These are phyloP conservation scores for Lithospermum erythrorhizon DNA, from an alignment of 257 asterid genomes.

Conservation along the genomic window DNA sequence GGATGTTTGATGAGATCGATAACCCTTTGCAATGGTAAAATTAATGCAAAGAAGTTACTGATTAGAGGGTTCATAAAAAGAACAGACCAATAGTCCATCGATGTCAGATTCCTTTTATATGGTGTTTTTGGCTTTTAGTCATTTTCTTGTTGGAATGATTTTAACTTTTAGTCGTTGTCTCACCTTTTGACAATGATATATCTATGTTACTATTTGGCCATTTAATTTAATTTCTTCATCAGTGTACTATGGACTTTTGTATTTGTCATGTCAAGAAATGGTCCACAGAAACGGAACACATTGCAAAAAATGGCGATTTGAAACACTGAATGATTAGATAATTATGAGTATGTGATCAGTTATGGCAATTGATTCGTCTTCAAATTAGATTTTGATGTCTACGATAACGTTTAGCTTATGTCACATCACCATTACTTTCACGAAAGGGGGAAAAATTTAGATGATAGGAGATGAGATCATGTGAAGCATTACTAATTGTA, in stretches of 20 bases:
- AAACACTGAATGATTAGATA: background rate
- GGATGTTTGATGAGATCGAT: conserved; percentile 3
- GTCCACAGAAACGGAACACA: too few species aligned
- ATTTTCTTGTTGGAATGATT: background rate
- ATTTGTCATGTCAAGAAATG: conserved; percentile 32
- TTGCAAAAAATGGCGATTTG: background rate
- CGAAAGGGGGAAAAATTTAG: too few species aligned
- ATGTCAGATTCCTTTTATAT: conserved; percentile 33
- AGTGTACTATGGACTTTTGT: conserved; percentile 34
- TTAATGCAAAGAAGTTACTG: conserved; percentile 14
- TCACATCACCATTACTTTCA: too few species aligned
- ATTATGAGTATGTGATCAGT: too few species aligned
- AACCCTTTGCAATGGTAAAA: background rate
- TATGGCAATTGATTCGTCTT: too few species aligned
- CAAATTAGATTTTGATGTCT: too few species aligned
- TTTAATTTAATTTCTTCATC: conserved; percentile 2
- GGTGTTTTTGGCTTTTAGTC: conserved; percentile 2
- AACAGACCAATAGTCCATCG: conserved; percentile 29
- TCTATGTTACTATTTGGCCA: background rate
- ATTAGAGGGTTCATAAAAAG: conserved; percentile 23
- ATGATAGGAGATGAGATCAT: too few species aligned
- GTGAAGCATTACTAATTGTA: too few species aligned
- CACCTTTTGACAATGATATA: background rate
- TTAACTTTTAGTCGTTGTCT: conserved; percentile 11
- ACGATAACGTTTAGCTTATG: too few species aligned